Base-by-base conservation (phyloP, 306 rosid genomes). In the Trifolium repens region DNA sequence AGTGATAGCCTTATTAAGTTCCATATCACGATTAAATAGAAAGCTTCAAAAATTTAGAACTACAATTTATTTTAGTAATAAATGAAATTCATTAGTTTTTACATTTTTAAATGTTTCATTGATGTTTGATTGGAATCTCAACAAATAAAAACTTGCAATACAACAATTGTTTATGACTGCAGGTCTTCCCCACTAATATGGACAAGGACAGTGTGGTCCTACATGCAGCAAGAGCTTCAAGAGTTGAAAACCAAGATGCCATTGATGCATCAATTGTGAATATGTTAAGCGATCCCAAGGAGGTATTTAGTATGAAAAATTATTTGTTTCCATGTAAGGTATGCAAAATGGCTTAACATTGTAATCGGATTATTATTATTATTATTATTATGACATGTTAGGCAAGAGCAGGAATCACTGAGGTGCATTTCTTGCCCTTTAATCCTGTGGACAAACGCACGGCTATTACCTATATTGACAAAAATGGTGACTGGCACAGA, bases 381-480 rank as follows among this genome's bases (percentile, higher is more conserved):
- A 5, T 3, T 44, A 7, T 26, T 22, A 24, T 10, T 68, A 7
- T 44, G 78, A 49, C 58, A 55, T 73, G 60, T 64, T 74, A 91
- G 97, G 97, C 97, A 50, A 91, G 97, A 81, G 97, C 86, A 67
- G 97, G 91, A 79, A 80, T 91, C 84, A 89, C 90, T 14, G 93
- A 91, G 85, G 84, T 91, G 59, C 97, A 91, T 80, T 91, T 91
- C 90, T 73, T 91, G 81, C 97, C 96, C 71, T 91, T 91, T 78
- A 91, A 91, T 74, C 97, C 96, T 0, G 97, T 91, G 26, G 96
- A 89, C 0, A 91, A 91, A 87, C 96, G 97, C 76, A 91, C 96
- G 2, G 97, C 97, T 55, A 89, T 89, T 72, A 91, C 97, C 84
- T 91, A 78, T 84, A 82, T 88, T 63, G 96, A 91, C 49, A 19